Base-by-base conservation (phyloP, 2,329 filamentous ascomycete genomes). In the Nectriaceae sp. region DNA sequence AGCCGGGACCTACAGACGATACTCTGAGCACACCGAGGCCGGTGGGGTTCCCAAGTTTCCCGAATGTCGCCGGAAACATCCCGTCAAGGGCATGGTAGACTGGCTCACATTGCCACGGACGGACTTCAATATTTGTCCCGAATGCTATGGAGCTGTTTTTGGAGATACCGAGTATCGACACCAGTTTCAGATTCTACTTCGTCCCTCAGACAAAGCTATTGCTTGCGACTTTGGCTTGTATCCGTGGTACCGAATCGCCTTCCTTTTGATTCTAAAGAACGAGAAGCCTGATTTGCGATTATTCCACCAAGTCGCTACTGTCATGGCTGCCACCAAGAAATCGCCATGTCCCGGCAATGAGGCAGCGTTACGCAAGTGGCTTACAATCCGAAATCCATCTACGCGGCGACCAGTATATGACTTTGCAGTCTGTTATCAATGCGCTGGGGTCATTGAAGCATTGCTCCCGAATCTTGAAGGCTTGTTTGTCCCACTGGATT, bases 221-320 rank as follows among this genome's bases (percentile, higher is more conserved):
- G 75, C 79, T 39, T 97, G 93, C 70, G 87, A 91, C 55, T 90
- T 97, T 68, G 89, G 89, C 22, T 79, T 83, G 11, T 79, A 77
- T 1, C 82, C 87, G 1, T 97, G 91, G 90, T 87, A 90, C 60
- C 84, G 89, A 21, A 83, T 96, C 33, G 91, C 91, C 1, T 96
- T 88, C 83, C 77, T 92, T 3, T 77, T 96, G 53, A 92, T 85
- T 2, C 73, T 88, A 44, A 90, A 91, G 67, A 82, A 89, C 56
- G 72, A 82, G 11, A 75, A 81, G 16, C 75, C 79, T 3, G 84
- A 90, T 55, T 71, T 94, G 35, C 79, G 81, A 11, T 71, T 95
- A 4, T 76, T 97, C 22, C 82, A 87, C 49, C 79, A 81, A 31
- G 76, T 96, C 26, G 84, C 87, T 4, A 78, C 80, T 10, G 79